Base-by-base conservation (phyloP, 2,329 filamentous ascomycete genomes). In the Fusarium secorum region DNA sequence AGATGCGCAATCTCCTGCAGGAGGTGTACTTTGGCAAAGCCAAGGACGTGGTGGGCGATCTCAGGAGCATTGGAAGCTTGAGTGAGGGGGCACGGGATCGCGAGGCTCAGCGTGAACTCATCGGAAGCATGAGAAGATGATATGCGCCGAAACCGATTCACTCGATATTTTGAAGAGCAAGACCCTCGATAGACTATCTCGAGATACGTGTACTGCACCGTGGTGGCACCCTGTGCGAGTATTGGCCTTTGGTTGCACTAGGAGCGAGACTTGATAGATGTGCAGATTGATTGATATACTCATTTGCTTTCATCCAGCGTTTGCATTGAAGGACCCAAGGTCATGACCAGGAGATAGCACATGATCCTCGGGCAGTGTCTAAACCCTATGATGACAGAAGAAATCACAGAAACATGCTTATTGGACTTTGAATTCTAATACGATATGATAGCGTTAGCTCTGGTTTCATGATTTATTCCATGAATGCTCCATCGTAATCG, bases 21-120 rank as follows among this genome's bases (percentile, higher is more conserved):
- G 96, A 99, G 83, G 96, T 99, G 53, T 99, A 99, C 84, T 99
- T 99, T 83, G 96, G 96, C 79, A 99, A 99, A 86, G 95, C 96
- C 60, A 98, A 97, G 88, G 96, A 99, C 82, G 94, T 99, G 6
- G 95, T 99, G 7, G 96, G 95, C 60, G 95, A 99, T 81, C 83
- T 99, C 82, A 88, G 96, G 80, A 98, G 95, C 82, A 88, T 97
- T 71, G 90, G 90, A 55, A 90, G 92, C 70, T 83, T 98, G 80
- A 97, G 93, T 72, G 94, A 97, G 82, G 90, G 91, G 41, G 94
- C 93, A 78, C 89, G 88, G 78, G 95, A 98, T 73, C 88, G 93
- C 68, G 93, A 94, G 75, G 90, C 93, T 63, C 96, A 98, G 81
- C 87, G 90, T 76, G 95, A 98, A 83, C 91, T 98, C 83, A 97